A percentile compares a stretch with the other conserved stretches of the same genome.
Conservation (phyloP, 2,329 filamentous ascomycete species). For the Grosmannia clavigera region DNA sequence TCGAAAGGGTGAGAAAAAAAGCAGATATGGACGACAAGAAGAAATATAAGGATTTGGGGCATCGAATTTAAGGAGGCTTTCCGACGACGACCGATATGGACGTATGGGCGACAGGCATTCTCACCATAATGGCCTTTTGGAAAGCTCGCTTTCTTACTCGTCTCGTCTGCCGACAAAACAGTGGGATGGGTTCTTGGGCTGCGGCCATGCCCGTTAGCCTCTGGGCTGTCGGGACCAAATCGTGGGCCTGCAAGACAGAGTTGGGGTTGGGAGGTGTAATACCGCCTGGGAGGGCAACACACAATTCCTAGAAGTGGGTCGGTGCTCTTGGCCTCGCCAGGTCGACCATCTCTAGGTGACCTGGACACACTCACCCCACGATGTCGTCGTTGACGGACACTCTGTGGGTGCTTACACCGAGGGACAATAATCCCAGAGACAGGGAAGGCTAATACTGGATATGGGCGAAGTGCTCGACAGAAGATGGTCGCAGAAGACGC, state of each 20-base stretch:
- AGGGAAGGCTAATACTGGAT: neutral
- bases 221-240: conserved; percentile 5
- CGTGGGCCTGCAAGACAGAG: conserved; percentile 3
- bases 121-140: conserved; percentile 2
- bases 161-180: conserved; percentile 2
- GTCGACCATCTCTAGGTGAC: conserved; percentile 17
- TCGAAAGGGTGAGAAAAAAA: neutral
- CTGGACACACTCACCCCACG: conserved; percentile 20
- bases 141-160: neutral
- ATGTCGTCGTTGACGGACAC: conserved; percentile 23
- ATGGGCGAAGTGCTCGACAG: neutral
- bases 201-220: conserved; percentile 6
- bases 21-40: neutral
- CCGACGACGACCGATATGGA: conserved; percentile 7
- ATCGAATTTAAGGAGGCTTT: conserved; percentile 7
- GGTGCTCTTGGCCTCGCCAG: conserved; percentile 13
- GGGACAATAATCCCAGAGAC: neutral
- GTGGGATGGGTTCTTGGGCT: conserved; percentile 7
- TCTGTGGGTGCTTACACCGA: conserved; percentile 8
- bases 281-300: conserved; percentile 7
- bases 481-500: neutral
- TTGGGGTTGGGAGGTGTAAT: conserved; percentile 5
- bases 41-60: neutral
- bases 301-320: conserved; percentile 19
- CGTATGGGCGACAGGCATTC: conserved; percentile 5